Percentiles rank a stretch among this genome's conserved stretches.
These are phyloP conservation scores for Canna indica DNA, from an alignment of 176 grass and related monocot genomes.

Conservation along the genomic window DNA sequence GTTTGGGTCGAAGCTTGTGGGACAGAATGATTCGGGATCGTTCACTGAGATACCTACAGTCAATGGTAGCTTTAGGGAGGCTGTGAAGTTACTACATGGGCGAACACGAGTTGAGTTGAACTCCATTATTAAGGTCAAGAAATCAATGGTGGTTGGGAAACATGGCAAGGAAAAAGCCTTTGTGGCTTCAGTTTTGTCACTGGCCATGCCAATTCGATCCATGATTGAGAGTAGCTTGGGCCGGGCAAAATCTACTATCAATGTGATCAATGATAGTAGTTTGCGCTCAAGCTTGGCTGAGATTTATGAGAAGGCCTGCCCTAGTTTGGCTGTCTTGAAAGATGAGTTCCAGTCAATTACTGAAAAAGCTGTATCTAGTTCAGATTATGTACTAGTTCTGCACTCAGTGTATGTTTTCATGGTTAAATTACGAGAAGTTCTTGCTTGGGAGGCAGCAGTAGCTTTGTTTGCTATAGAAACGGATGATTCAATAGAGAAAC, in stretches of 20 bases:
- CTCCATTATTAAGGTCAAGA: conserved; percentile 54
- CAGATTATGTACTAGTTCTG: conserved; percentile 29
- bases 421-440: conserved; percentile 66
- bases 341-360: conserved; percentile 30
- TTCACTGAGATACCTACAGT: conserved; percentile 58
- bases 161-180: conserved; percentile 63
- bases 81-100: conserved; percentile 54
- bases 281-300: conserved; percentile 36
- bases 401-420: conserved; percentile 42
- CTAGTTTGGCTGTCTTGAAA: conserved; percentile 29
- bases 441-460: conserved; percentile 83
- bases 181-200: conserved; percentile 38
- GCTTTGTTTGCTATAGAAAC: conserved; percentile 59
- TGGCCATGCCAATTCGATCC: conserved; percentile 44
- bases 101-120: conserved; percentile 74
- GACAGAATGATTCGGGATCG: conserved; percentile 20
- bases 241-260: conserved; percentile 37
- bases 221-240: conserved; percentile 53
- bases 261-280: conserved; percentile 39
- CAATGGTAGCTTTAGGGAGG: conserved; percentile 61
- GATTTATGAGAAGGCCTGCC: conserved; percentile 9
- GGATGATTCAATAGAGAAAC: conserved; percentile 84
- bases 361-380: conserved; percentile 26
- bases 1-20: conserved; percentile 65
- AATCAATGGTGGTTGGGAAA: conserved; percentile 29